These are phyloP conservation scores for Patellaria atrata DNA, from an alignment of 495 filamentous ascomycete species.

Conservation along the genomic window DNA sequence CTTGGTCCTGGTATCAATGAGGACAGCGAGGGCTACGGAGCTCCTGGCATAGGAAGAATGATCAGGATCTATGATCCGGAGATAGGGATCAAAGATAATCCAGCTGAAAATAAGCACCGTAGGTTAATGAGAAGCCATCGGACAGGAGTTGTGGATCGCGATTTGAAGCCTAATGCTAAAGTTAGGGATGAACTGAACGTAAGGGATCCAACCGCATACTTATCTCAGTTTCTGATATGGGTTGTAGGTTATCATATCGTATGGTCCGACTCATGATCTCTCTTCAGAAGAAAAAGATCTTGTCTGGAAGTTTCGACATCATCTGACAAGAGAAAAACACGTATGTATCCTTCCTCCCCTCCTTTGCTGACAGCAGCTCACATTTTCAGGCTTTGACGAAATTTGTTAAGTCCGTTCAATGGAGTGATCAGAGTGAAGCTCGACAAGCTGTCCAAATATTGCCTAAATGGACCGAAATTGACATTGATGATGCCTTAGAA, in stretches of 20 bases:
- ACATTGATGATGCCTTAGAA: conserved; percentile 92
- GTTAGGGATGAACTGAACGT: conserved; percentile 81
- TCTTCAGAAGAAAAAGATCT: conserved; percentile 85
- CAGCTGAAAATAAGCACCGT: conserved; percentile 88
- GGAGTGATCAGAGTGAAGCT: conserved; percentile 74
- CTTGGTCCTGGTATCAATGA: conserved; percentile 71
- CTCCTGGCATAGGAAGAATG: conserved; percentile 41
- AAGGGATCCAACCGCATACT: not conserved
- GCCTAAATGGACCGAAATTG: conserved; percentile 90
- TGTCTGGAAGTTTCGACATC: conserved; percentile 92
- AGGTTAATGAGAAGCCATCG: conserved; percentile 81
- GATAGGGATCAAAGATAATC: conserved; percentile 74
- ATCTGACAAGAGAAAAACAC: conserved; percentile 80
- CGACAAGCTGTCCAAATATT: conserved; percentile 81
- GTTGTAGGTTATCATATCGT: conserved; percentile 55
- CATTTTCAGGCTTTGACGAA: conserved; percentile 59
- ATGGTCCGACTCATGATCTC: conserved; percentile 80
- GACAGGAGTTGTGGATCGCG: conserved; percentile 83
- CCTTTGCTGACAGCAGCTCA: not conserved
- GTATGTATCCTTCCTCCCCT: conserved; percentile 3
- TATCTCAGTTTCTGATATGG: not conserved
- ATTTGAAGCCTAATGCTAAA: conserved; percentile 92
- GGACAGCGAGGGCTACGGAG: conserved; percentile 36
- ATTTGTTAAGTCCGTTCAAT: conserved; percentile 92
- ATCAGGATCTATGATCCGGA: conserved; percentile 90